Conservation (phyloP, 306 rosid genomes). For the Phaseolus lunatus region DNA sequence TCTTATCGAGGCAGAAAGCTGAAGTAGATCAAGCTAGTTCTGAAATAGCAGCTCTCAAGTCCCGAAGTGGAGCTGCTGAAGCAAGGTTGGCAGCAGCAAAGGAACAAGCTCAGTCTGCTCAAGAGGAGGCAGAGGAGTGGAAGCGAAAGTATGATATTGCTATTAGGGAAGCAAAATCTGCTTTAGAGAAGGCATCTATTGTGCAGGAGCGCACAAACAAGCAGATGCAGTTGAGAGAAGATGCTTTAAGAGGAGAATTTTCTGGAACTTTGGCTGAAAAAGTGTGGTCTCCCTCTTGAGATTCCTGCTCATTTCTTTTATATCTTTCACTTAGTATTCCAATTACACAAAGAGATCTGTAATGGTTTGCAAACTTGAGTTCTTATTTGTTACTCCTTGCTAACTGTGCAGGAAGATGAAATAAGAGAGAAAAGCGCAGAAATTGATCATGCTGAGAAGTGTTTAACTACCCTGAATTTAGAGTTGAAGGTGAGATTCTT, state of each 20-base stretch:
- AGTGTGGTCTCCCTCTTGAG: conserved; percentile 50
- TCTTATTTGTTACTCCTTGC: conserved; percentile 42
- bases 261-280: conserved; percentile 74
- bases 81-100: conserved; percentile 92
- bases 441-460: conserved; percentile 80
- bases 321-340: conserved; percentile 22
- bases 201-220: conserved; percentile 80
- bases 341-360: background rate
- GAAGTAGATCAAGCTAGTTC: conserved; percentile 87
- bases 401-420: conserved; percentile 80
- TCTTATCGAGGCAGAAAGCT: conserved; percentile 73
- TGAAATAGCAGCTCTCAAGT: conserved; percentile 82
- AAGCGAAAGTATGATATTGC: conserved; percentile 89
- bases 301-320: background rate
- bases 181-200: conserved; percentile 86
- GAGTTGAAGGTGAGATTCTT: conserved; percentile 79
- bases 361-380: background rate
- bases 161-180: conserved; percentile 82
- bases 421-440: conserved; percentile 70
- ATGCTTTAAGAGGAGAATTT: conserved; percentile 89
- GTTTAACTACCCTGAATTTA: conserved; percentile 73
- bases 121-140: conserved; percentile 98
- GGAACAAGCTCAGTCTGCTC: conserved; percentile 93
- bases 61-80: conserved; percentile 86
- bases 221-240: conserved; percentile 88